A percentile compares a stretch with the other conserved stretches of the same genome.
These are phyloP conservation scores for Aspergillus wentii DNA, from an alignment of 495 filamentous ascomycete species.

Conservation along the genomic window DNA sequence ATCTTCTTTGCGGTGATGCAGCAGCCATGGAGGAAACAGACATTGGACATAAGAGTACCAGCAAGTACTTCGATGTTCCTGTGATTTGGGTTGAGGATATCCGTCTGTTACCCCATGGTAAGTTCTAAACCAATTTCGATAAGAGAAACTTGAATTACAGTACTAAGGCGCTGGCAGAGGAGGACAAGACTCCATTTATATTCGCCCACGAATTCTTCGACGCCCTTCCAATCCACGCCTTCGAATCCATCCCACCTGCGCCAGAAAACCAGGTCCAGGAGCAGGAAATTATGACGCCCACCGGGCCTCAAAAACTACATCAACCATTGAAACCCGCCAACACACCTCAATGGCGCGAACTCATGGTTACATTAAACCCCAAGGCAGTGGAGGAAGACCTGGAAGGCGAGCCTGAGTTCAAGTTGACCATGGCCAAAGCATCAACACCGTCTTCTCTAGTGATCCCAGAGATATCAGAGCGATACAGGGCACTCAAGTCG, in stretches of 20 bases:
- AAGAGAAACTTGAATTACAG: no score
- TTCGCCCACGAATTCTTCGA: conserved; percentile 98
- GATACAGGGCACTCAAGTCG: conserved; percentile 70
- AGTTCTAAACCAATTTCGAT: conserved; percentile 6
- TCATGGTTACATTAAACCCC: conserved; percentile 69
- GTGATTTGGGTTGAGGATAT: conserved; percentile 93
- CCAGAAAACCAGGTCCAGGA: conserved; percentile 25
- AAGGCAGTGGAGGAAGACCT: conserved; percentile 45
- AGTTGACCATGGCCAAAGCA: conserved; percentile 67
- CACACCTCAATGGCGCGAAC: conserved; percentile 74
- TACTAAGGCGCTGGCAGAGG: no score
- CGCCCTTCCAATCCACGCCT: conserved; percentile 95
- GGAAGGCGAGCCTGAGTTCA: conserved; percentile 64
- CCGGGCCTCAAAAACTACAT: conserved; percentile 39
- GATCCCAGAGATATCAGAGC: conserved; percentile 75
- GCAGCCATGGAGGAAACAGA: conserved; percentile 65
- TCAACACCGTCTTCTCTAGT: conserved; percentile 77
- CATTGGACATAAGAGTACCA: conserved; percentile 68
- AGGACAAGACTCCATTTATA: conserved; percentile 78
- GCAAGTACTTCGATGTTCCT: conserved; percentile 66
- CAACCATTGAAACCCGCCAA: conserved; percentile 40
- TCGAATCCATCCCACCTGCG: conserved; percentile 61
- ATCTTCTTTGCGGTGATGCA: conserved; percentile 75
- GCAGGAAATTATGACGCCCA: conserved; percentile 44
- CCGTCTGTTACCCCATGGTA: conserved; percentile 69